Conservation (phyloP, 2,329 filamentous ascomycete species). For the Aureobasidium sp. region DNA sequence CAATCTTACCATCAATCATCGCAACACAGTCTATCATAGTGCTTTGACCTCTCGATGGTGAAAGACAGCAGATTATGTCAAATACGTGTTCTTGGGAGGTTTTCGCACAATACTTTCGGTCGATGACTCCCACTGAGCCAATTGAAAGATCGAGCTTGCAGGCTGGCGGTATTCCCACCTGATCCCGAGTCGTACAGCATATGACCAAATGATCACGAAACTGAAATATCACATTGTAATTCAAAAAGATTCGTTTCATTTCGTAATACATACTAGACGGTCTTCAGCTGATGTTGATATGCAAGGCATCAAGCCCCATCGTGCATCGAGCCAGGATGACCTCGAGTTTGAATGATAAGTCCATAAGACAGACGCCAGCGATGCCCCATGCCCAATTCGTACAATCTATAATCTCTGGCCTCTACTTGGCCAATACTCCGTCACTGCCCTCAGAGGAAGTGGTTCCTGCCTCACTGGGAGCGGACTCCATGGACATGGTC, state of each 20-base stretch:
- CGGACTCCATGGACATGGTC: constrained; percentile 4
- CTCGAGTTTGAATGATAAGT: neutral
- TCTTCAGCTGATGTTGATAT: neutral
- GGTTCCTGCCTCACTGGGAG: constrained; percentile 9
- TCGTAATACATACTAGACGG: constrained; percentile 12
- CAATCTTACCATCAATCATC: neutral
- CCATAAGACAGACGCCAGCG: constrained; percentile 13
- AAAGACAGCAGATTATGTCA: neutral
- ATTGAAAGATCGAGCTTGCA: too few species aligned
- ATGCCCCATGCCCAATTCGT: constrained; percentile 8
- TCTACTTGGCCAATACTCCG: constrained; percentile 7
- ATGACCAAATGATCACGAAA: neutral
- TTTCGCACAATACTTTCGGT: too few species aligned
- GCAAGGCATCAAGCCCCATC: neutral
- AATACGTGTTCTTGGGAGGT: neutral
- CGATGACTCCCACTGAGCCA: too few species aligned
- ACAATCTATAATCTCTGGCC: constrained; percentile 7
- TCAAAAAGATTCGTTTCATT: neutral
- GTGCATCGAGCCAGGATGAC: neutral
- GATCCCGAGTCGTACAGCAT: too few species aligned
- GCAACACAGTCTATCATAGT: neutral
- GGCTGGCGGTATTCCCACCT: too few species aligned
- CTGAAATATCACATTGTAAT: neutral
- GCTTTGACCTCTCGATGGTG: neutral
- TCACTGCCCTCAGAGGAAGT: neutral